phyloP scores from a whole-genome alignment of 257 asterid genomes.

The Solanum sparsipilum region DNA sequence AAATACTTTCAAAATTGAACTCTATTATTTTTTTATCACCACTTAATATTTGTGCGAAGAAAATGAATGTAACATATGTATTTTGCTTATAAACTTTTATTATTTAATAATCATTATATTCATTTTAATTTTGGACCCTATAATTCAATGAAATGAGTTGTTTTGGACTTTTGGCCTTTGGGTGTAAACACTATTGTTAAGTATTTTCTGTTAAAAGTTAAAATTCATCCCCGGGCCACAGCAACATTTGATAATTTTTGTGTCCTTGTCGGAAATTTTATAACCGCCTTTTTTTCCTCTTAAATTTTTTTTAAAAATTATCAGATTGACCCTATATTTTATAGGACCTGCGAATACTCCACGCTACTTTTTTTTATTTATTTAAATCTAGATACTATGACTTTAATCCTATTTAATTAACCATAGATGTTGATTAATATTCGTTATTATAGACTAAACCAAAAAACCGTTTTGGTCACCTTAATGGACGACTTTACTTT shows the following conservation, averaged over 20 bases:
- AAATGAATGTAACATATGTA: not conserved
- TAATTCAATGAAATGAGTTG: not conserved
- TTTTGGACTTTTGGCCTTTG: not conserved
- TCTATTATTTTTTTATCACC: not conserved
- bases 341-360: not conserved
- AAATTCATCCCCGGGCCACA: not conserved
- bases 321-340: not conserved
- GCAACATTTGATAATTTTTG: not conserved
- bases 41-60: not conserved
- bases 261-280: not conserved
- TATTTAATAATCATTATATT: not conserved
- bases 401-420: not conserved
- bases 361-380: not conserved
- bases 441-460: not conserved
- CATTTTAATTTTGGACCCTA: not conserved
- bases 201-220: not conserved
- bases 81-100: not conserved
- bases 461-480: not conserved
- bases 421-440: not conserved
- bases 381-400: not conserved
- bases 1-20: not conserved
- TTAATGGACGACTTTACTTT: not conserved
- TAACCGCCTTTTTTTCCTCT: not conserved
- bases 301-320: not conserved
- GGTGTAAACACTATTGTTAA: not conserved